These are phyloP conservation scores for Papiliotrema laurentii DNA, from an alignment of 1,284 basidiomycete species.

Conservation along the genomic window DNA sequence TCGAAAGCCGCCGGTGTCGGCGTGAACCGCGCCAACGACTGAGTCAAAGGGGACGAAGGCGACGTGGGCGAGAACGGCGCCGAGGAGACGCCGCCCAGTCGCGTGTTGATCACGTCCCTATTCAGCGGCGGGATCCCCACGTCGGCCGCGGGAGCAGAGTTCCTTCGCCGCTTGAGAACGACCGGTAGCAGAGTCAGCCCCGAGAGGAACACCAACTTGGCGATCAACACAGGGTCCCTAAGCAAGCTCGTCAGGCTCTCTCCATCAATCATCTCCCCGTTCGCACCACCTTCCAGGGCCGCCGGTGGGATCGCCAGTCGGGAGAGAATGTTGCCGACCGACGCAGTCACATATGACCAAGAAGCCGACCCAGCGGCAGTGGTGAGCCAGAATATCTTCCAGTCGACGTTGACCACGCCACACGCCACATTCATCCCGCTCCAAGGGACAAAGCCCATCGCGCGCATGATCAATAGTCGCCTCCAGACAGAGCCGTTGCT, in stretches of 20 bases:
- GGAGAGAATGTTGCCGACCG: conserved; percentile 45
- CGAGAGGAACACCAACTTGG: conserved; percentile 47
- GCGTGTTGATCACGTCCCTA: neutral
- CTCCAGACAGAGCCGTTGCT: conserved; percentile 62
- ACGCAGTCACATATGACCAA: conserved; percentile 56
- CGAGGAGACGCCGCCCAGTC: neutral
- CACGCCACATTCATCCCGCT: conserved; percentile 91
- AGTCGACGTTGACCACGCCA: conserved; percentile 81
- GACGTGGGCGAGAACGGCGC: conserved; percentile 1
- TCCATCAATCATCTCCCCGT: conserved; percentile 15
- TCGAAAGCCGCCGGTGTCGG: conserved; percentile 41
- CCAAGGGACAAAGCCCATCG: conserved; percentile 88
- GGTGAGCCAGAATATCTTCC: conserved; percentile 73
- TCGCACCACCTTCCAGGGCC: conserved; percentile 2
- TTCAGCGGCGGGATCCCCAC: neutral
- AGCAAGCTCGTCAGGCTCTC: conserved; percentile 46
- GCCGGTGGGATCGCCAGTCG: conserved; percentile 34
- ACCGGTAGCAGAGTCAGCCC: conserved; percentile 45
- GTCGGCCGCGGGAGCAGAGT: neutral
- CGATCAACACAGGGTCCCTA: conserved; percentile 46
- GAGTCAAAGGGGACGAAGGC: conserved; percentile 30
- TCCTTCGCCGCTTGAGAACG: conserved; percentile 42
- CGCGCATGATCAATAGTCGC: conserved; percentile 72
- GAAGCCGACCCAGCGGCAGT: conserved; percentile 76
- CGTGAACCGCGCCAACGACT: conserved; percentile 36